Evolutionary conservation across 1,284 basidiomycete genomes (phyloP).

Genomic region (Irpex sp.): DNA sequence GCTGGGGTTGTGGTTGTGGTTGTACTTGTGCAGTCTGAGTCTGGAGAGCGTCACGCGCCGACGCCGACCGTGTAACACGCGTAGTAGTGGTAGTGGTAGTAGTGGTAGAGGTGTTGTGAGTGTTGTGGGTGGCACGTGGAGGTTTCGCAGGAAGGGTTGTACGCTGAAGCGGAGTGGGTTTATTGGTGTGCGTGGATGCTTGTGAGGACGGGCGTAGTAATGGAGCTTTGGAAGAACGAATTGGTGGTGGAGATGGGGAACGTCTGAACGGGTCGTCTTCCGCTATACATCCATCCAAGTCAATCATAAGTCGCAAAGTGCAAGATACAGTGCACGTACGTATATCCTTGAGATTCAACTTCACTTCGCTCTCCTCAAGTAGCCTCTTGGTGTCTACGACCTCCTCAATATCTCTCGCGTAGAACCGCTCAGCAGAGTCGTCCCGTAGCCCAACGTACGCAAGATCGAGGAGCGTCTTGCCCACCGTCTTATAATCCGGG

Average conservation of each 20-base stretch:
- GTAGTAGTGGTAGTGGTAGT: background rate
- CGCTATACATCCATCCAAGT: no score
- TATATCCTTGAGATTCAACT: conserved; percentile 21
- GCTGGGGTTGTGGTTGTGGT: background rate
- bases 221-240: no score
- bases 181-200: no score
- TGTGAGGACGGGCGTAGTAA: no score
- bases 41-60: background rate
- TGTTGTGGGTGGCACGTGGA: background rate
- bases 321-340: conserved; percentile 16
- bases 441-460: conserved; percentile 24
- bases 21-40: background rate
- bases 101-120: background rate
- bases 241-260: no score
- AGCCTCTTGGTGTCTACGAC: conserved; percentile 21
- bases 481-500: conserved; percentile 29
- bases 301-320: no score
- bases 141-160: no score
- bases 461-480: conserved; percentile 21
- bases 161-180: no score
- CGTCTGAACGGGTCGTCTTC: no score
- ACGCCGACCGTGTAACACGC: background rate
- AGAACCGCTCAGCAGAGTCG: conserved; percentile 26
- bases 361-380: conserved; percentile 20
- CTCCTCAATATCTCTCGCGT: conserved; percentile 23